Percentiles rank a stretch among this genome's conserved stretches.
These are phyloP conservation scores for Penicillium rolfsii DNA, from an alignment of 2,329 filamentous ascomycete species.

Conservation along the genomic window DNA sequence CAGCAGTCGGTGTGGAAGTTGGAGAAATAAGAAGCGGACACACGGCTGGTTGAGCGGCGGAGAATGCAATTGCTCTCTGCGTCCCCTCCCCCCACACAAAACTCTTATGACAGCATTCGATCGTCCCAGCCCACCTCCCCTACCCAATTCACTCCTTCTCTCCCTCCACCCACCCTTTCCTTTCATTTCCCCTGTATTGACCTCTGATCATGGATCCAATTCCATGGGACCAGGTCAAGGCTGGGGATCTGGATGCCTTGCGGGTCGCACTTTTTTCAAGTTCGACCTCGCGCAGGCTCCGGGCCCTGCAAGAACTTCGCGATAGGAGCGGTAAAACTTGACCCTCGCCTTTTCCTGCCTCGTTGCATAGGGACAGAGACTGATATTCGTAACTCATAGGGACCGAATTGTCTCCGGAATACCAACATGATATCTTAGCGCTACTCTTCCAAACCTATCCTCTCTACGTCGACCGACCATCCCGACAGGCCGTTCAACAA, in stretches of 20 bases:
- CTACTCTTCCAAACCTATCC: slow-evolving; percentile 86
- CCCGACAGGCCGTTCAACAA: slow-evolving; percentile 78
- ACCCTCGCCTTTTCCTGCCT: not conserved
- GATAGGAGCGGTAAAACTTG: slow-evolving; percentile 46
- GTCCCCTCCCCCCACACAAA: slow-evolving; percentile 38
- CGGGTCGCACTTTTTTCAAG: slow-evolving; percentile 46
- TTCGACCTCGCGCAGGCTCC: slow-evolving; percentile 47
- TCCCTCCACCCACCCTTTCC: slow-evolving; percentile 32
- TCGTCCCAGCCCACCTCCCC: slow-evolving; percentile 32
- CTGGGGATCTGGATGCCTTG: slow-evolving; percentile 46
- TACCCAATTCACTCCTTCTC: slow-evolving; percentile 20
- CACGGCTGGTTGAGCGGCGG: slow-evolving; percentile 28
- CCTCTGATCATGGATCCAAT: slow-evolving; percentile 47
- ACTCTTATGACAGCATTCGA: slow-evolving; percentile 48
- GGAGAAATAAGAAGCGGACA: slow-evolving; percentile 22
- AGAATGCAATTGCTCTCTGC: slow-evolving; percentile 20
- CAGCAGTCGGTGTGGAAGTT: slow-evolving; percentile 17
- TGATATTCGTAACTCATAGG: slow-evolving; percentile 31
- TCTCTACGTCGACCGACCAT: slow-evolving; percentile 82
- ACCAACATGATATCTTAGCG: slow-evolving; percentile 59
- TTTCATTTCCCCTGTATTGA: slow-evolving; percentile 34
- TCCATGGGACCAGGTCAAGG: slow-evolving; percentile 50
- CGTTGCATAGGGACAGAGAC: slow-evolving; percentile 10
- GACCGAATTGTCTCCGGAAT: slow-evolving; percentile 37
- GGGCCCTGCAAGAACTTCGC: slow-evolving; percentile 49